Base-by-base conservation (phyloP, 1,284 basidiomycete genomes). In the Boletus smithii region DNA sequence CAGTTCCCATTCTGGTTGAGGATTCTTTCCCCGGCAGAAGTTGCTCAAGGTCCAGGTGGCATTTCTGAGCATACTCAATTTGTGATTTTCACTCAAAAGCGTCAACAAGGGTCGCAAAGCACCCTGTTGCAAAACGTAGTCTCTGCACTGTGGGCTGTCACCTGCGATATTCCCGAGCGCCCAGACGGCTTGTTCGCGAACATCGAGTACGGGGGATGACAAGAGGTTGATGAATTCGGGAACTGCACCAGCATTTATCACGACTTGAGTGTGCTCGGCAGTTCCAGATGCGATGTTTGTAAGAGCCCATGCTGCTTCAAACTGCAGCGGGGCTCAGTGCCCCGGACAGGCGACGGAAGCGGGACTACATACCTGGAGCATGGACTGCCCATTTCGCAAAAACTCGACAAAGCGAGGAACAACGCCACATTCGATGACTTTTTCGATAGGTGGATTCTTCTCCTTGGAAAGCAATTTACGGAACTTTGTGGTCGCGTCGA, bases 231-330 rank as follows among this genome's bases (percentile, higher is more conserved):
- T 97, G 66, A 98, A 98, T 70, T 95, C 87, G n/a, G 95, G 95
- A 23, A 99, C 95, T 32, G 95, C 95, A 49, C 88, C 85, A 27
- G 94, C 89, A 56, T 81, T 84, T 69, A 99, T 99, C 47, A 99
- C 97, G 50, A 97, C 93, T 73, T 97, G 93, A 38, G 95, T 99
- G 71, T 99, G 97, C 57, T 97, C 92, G 27, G 95, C 95, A 30
- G 97, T 99, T 42, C 97, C 97, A 44, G 97, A 99, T 14, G 97
- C 97, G 59, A 99, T 99, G 77, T 99, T 99, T 62, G 97, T 99
- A 59, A 99, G 79, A 37, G 97, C 97, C 97, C 97, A 99, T 7
- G 97, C 97, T 44, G 97, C 95, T 72, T 99, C 95, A 63, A 99
- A 99, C 91, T 98, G 43, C n/a, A 45, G 7, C 18, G 10, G 32